Base-by-base conservation (phyloP, 2,329 filamentous ascomycete genomes). In the Ceratocystis alfenasii region DNA sequence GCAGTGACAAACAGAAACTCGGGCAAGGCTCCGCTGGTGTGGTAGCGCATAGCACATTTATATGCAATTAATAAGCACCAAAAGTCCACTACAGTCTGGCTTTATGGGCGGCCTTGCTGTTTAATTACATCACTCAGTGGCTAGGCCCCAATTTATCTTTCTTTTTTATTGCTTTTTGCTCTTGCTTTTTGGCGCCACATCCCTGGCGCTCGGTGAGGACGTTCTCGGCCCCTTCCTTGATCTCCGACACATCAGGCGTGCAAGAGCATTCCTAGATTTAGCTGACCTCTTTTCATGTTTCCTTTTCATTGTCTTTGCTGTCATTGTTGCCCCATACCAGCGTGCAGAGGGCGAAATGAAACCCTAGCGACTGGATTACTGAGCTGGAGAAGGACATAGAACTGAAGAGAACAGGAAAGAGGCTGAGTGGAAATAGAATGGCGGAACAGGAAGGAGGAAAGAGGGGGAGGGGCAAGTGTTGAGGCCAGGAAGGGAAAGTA, bases 191-290 rank as follows among this genome's bases (percentile, higher is more conserved):
- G 22, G 22, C 46, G 46, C 46, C 46, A 50, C 46, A 50, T 22
- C 46, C 46, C 46, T 50, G n/a, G 46, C 46, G 6, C 12, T 50
- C 17, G n/a, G 46, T 50, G 46, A 50, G 20, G 22, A 50, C 6
- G 46, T 50, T 50, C 46, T 50, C 46, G 46, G 46, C 46, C 46
- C 20, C 46, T 50, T 50, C 46, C 46, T 50, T 50, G 46, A 50
- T 25, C n/a, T 50, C 46, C 22, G 46, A 50, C 46, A 50, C 46
- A 50, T 50, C n/a, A 22, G 22, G 20, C 10, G 46, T 50, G n/a
- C 46, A 22, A 48, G 46, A 20, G 46, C 46, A 50, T 50, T 48
- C 45, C 5, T 17, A 2, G 45, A 48, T 48, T 48, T 20, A 2
- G 30, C 30, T 33, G 30, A 33, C 6, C 30, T 33, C 30, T 33